Base-by-base conservation (phyloP, 352 stramenopile species). In the Plasmopara muralis region DNA sequence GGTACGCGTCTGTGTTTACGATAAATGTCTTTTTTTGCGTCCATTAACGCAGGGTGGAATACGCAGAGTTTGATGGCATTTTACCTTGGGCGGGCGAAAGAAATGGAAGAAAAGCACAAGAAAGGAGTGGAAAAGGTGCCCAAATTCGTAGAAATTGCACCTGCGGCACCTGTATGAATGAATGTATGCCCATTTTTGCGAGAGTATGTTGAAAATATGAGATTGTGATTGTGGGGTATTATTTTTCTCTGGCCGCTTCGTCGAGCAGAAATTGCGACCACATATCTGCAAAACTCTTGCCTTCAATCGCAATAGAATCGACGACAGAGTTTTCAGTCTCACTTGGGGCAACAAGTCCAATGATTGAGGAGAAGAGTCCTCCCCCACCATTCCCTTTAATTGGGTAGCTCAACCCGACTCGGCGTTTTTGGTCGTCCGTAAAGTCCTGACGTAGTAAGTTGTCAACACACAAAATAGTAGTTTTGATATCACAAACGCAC, bases 221-320 rank as follows among this genome's bases (percentile, higher is more conserved):
- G 3, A 25, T 25, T 25, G 3, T 25, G 3, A 25, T 25, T 3
- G 20, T 25, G 20, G 20, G 1, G 20, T 35, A 35, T 25, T 44
- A 60, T 25, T 53, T 43, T 18, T 49, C 49, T 53, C 65, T 71
- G 9, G 55, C 49, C 6, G 74, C 71, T 38, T 89, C 79, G 37
- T 85, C 57, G 0, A 89, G 55, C 39, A 89, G 57, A 37, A 87
- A 89, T 20, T 86, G 66, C 18, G 72, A 77, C 76, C 73, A 86
- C 15, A 87, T 72, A 28, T 89, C 76, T n/a, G 65, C 60, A 52
- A 89, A 83, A 55, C 60, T 78, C 47, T 89, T 89, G 48, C 66
- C 74, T 47, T 85, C 68, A n/a, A 81, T 64, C n/a, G 53, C 16
- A 15, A 53, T 59, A 13, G 46, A 45, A 31, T 66, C 53, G 7